phyloP scores from a whole-genome alignment of 202 grass and related monocot genomes.

The Saccharum hybrid region DNA sequence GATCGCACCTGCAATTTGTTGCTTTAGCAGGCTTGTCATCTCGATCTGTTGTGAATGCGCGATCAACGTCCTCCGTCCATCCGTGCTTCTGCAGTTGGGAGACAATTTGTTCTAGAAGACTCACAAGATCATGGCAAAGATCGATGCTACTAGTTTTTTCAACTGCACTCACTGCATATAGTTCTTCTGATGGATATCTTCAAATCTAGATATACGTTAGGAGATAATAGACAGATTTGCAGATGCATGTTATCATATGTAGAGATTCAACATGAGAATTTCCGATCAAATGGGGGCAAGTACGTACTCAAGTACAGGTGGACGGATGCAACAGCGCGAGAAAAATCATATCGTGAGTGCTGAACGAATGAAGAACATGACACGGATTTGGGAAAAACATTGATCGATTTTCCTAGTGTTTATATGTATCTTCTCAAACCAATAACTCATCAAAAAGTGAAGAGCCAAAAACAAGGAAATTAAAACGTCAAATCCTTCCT shows the following conservation, averaged over 20 bases:
- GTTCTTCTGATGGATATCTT: conserved; percentile 10
- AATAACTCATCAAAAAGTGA: conserved; percentile 42
- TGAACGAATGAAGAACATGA: conserved; percentile 20
- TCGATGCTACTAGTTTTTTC: not conserved
- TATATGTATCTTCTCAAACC: conserved; percentile 54
- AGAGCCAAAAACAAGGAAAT: conserved; percentile 29
- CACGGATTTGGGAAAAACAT: conserved; percentile 36
- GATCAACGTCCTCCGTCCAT: conserved; percentile 34
- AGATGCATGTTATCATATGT: conserved; percentile 63
- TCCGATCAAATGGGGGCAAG: not conserved
- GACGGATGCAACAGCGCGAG: conserved; percentile 29
- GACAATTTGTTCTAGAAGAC: conserved; percentile 32
- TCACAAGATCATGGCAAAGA: conserved; percentile 28
- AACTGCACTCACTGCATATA: not conserved
- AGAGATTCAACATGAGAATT: conserved; percentile 13
- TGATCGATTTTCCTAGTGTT: conserved; percentile 39
- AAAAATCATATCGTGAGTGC: conserved; percentile 30
- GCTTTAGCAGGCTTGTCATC: conserved; percentile 28
- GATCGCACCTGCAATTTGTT: conserved; percentile 57
- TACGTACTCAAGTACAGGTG: not conserved
- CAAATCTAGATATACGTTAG: conserved; percentile 28
- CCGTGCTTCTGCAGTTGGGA: not conserved
- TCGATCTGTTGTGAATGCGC: conserved; percentile 26
- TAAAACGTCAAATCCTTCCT: conserved; percentile 56
- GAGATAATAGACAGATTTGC: conserved; percentile 26